Conservation (phyloP, 768 basidiomycete genomes). For the Scleroderma citrinum region DNA sequence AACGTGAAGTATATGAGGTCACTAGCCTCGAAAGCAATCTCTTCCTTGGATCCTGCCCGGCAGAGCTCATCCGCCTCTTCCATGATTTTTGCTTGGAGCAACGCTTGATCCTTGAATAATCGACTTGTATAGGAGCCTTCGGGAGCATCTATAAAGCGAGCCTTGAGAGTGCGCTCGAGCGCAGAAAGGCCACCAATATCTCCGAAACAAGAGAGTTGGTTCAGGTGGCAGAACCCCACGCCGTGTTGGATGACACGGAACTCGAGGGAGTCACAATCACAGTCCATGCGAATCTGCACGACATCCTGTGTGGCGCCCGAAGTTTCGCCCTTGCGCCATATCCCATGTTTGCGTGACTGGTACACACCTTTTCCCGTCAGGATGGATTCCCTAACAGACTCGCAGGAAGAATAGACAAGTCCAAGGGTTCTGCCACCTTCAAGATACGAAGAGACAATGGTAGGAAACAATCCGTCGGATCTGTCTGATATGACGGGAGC, state of each 20-base stretch:
- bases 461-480: slow-evolving; percentile 88
- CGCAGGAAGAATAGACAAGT: slow-evolving; percentile 89
- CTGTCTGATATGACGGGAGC: slow-evolving; percentile 81
- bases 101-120: slow-evolving; percentile 72
- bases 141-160: slow-evolving; percentile 70
- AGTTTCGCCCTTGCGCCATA: slow-evolving; percentile 97
- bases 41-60: slow-evolving; percentile 65
- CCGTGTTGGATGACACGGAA: slow-evolving; percentile 89
- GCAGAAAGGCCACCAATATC: slow-evolving; percentile 69
- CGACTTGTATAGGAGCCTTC: slow-evolving; percentile 89
- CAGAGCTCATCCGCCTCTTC: slow-evolving; percentile 99
- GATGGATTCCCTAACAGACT: slow-evolving; percentile 85
- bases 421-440: slow-evolving; percentile 77
- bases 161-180: slow-evolving; percentile 72
- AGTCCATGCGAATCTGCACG: slow-evolving; percentile 77
- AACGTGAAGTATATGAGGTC: slow-evolving; percentile 92
- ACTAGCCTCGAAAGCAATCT: slow-evolving; percentile 91
- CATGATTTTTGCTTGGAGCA: slow-evolving; percentile 92
- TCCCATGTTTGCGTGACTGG: slow-evolving; percentile 90
- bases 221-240: slow-evolving; percentile 89
- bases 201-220: slow-evolving; percentile 87
- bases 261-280: slow-evolving; percentile 88
- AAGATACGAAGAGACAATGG: slow-evolving; percentile 68
- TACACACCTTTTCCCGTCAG: slow-evolving; percentile 88
- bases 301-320: slow-evolving; percentile 92